These are phyloP conservation scores for Cercospora zeae-maydis DNA, from an alignment of 2,329 filamentous ascomycete genomes.

Conservation along the genomic window DNA sequence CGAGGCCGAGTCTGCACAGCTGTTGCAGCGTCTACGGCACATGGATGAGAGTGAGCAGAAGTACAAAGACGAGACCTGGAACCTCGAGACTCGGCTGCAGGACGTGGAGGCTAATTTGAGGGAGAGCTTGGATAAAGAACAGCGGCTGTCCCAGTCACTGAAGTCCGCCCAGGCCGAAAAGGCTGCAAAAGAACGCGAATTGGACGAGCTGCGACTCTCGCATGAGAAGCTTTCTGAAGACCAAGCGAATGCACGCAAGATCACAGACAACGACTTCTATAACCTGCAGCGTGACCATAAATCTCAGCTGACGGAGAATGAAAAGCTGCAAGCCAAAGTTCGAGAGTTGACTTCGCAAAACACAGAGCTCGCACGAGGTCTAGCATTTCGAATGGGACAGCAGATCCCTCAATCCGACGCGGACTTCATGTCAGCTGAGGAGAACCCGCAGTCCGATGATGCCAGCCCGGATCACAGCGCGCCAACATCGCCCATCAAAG, in stretches of 20 bases:
- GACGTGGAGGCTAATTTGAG: slow-evolving; percentile 71
- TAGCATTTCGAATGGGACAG: slow-evolving; percentile 63
- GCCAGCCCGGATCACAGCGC: slow-evolving; percentile 84
- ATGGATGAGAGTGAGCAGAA: slow-evolving; percentile 92
- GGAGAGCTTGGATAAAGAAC: slow-evolving; percentile 76
- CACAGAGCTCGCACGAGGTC: slow-evolving; percentile 79
- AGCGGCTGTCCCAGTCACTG: slow-evolving; percentile 71
- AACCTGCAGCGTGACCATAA: slow-evolving; percentile 75
- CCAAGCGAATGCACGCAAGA: slow-evolving; percentile 69
- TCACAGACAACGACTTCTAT: slow-evolving; percentile 84
- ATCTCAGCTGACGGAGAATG: slow-evolving; percentile 73
- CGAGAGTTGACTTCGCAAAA: slow-evolving; percentile 87
- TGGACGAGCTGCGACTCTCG: slow-evolving; percentile 81
- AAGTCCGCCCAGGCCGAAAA: slow-evolving; percentile 71
- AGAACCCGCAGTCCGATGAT: slow-evolving; percentile 50
- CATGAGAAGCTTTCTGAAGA: slow-evolving; percentile 80
- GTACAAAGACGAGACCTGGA: slow-evolving; percentile 99
- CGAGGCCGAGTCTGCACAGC: slow-evolving; percentile 75
- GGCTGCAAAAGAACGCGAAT: slow-evolving; percentile 71
- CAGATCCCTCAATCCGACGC: slow-evolving; percentile 27
- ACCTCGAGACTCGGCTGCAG: slow-evolving; percentile 85
- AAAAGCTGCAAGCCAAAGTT: slow-evolving; percentile 75
- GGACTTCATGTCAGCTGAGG: slow-evolving; percentile 59
- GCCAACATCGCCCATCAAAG: slow-evolving; percentile 84
- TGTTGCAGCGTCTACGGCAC: slow-evolving; percentile 73